Conservation (phyloP, 768 basidiomycete genomes). For the Podaxis sp. region DNA sequence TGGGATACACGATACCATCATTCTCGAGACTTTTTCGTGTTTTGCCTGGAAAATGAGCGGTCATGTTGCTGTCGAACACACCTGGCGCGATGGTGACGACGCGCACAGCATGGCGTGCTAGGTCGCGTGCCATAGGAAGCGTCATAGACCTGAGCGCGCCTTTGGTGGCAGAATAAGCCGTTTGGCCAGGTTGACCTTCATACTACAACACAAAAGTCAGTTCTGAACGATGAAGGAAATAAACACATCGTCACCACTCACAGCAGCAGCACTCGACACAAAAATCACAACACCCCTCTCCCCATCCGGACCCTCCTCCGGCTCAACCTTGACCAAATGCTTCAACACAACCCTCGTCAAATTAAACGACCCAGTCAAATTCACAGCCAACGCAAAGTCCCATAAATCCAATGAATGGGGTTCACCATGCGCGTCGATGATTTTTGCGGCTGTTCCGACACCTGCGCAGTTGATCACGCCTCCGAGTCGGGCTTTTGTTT, state of each 20-base stretch:
- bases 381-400: slow-evolving; percentile 50
- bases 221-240: not conserved
- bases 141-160: slow-evolving; percentile 57
- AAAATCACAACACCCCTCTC: slow-evolving; percentile 61
- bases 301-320: slow-evolving; percentile 45
- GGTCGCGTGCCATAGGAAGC: slow-evolving; percentile 59
- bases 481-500: slow-evolving; percentile 45
- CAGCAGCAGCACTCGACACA: slow-evolving; percentile 54
- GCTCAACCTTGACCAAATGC: slow-evolving; percentile 44
- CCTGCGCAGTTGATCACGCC: slow-evolving; percentile 63
- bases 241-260: slow-evolving; percentile 23
- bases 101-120: slow-evolving; percentile 48
- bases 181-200: slow-evolving; percentile 56
- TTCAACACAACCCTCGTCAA: slow-evolving; percentile 52
- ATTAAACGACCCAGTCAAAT: slow-evolving; percentile 59
- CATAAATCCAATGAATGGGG: slow-evolving; percentile 51
- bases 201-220: slow-evolving; percentile 31
- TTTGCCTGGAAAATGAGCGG: slow-evolving; percentile 33
- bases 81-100: slow-evolving; percentile 59
- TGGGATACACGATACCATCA: slow-evolving; percentile 41
- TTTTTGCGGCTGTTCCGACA: slow-evolving; percentile 42
- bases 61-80: slow-evolving; percentile 47
- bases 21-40: slow-evolving; percentile 36
- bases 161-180: slow-evolving; percentile 55
- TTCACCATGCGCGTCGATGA: slow-evolving; percentile 43